These are phyloP conservation scores for Orbilia quercus DNA, from an alignment of 2,329 filamentous ascomycete species.

Conservation along the genomic window DNA sequence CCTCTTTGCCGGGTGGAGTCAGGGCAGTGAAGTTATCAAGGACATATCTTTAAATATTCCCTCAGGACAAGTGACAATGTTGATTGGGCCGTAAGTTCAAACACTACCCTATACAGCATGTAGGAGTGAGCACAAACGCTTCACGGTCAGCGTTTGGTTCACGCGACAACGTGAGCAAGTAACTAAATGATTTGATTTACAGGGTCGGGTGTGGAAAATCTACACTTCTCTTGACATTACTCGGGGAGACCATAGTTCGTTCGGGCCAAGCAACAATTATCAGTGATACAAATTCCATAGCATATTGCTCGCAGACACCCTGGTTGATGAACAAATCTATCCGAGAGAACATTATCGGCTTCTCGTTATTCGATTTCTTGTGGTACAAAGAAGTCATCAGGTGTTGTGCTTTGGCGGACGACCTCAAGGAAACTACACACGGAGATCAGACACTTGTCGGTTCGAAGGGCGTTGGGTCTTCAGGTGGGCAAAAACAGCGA, in stretches of 20 bases:
- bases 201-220: slow-evolving; percentile 65
- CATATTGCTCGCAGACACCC: slow-evolving; percentile 63
- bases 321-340: slow-evolving; percentile 63
- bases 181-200: not conserved
- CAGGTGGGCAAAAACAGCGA: slow-evolving; percentile 66
- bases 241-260: slow-evolving; percentile 62
- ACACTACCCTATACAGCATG: too few relatives aligned
- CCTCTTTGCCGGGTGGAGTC: slow-evolving; percentile 15
- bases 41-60: slow-evolving; percentile 2
- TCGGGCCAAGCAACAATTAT: slow-evolving; percentile 59
- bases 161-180: too few relatives aligned
- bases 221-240: slow-evolving; percentile 62
- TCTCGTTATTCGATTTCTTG: slow-evolving; percentile 58
- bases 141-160: too few relatives aligned
- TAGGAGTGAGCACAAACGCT: too few relatives aligned
- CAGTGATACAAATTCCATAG: slow-evolving; percentile 60
- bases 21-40: not conserved
- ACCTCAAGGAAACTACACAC: slow-evolving; percentile 62
- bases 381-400: slow-evolving; percentile 62
- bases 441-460: slow-evolving; percentile 64
- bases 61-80: not conserved
- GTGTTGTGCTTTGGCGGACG: slow-evolving; percentile 62
- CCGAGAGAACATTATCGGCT: slow-evolving; percentile 64
- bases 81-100: slow-evolving; percentile 19
- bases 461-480: slow-evolving; percentile 64